A percentile compares a stretch with the other conserved stretches of the same genome.
These are phyloP conservation scores for Alternaria viburni DNA, from an alignment of 2,329 filamentous ascomycete genomes.

Conservation along the genomic window DNA sequence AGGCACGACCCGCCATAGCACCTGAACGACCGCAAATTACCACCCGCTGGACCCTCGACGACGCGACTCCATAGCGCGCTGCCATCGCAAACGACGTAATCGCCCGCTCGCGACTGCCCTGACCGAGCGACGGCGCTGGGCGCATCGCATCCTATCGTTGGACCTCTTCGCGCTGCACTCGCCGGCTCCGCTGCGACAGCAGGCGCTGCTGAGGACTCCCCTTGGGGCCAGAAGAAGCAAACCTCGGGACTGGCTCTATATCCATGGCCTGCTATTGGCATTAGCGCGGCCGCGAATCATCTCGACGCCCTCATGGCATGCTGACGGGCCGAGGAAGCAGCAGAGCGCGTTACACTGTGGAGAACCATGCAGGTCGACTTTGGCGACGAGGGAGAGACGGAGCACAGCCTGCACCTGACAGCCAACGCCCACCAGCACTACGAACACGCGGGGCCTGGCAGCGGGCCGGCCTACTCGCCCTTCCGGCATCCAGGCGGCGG, in stretches of 20 bases:
- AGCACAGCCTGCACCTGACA: constrained; percentile 41
- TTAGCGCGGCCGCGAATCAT: constrained; percentile 30
- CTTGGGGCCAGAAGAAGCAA: not conserved
- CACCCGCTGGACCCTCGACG: constrained; percentile 18
- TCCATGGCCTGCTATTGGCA: constrained; percentile 25
- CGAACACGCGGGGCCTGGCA: constrained; percentile 39
- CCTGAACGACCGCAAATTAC: constrained; percentile 38
- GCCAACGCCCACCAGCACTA: constrained; percentile 40
- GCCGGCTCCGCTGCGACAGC: constrained; percentile 19
- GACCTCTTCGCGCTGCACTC: constrained; percentile 24
- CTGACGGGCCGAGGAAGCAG: constrained; percentile 33
- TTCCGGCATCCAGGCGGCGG: constrained; percentile 39
- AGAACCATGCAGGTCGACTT: constrained; percentile 50
- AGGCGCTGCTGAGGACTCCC: constrained; percentile 5
- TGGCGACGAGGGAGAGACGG: constrained; percentile 40
- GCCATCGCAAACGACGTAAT: constrained; percentile 10
- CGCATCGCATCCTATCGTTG: constrained; percentile 38
- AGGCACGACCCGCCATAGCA: constrained; percentile 23
- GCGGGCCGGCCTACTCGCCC: constrained; percentile 39
- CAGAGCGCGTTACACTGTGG: constrained; percentile 28
- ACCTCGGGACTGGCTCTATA: constrained; percentile 4
- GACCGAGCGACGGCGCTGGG: constrained; percentile 30
- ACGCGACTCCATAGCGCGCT: constrained; percentile 21
- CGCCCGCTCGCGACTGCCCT: not conserved
- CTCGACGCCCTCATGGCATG: constrained; percentile 36